Evolutionary conservation across 148 eudicot species (phyloP).

Genomic region (Heliamphora exappendiculata): DNA sequence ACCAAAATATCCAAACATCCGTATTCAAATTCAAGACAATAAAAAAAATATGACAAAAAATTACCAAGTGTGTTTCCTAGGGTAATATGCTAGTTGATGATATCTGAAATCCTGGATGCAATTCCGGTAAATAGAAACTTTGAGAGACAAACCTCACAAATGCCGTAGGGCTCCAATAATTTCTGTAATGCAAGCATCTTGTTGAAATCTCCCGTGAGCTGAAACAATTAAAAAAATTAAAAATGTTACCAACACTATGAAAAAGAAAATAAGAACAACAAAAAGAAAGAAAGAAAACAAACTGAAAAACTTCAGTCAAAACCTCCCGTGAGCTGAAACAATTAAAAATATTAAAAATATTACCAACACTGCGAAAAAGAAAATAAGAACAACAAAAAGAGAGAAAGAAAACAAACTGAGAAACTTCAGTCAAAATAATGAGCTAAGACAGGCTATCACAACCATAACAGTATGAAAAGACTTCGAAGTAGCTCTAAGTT

Average conservation of each 20-base stretch:
- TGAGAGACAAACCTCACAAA: slow-evolving; percentile 73
- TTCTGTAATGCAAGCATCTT: slow-evolving; percentile 89
- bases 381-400: not conserved
- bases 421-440: not conserved
- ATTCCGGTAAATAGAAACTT: not conserved
- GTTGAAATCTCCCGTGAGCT: slow-evolving; percentile 77
- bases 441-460: not conserved
- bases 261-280: not conserved
- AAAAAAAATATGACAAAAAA: too few species aligned
- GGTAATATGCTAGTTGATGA: too few species aligned
- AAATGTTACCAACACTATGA: not conserved
- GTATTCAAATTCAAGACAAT: too few species aligned
- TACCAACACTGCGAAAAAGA: not conserved
- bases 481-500: too few species aligned
- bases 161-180: slow-evolving; percentile 80
- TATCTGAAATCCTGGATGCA: not conserved
- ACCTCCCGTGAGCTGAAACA: slow-evolving; percentile 72
- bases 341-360: not conserved
- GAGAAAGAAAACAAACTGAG: not conserved
- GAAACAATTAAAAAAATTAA: slow-evolving; percentile 12
- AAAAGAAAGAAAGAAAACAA: not conserved
- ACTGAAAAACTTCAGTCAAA: slow-evolving; percentile 14
- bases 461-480: not conserved
- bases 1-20: too few species aligned
- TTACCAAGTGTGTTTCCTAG: too few species aligned